Evolutionary conservation across 371 early-diverging fungal species (phyloP).

Genomic region (Parasitella parasitica): DNA sequence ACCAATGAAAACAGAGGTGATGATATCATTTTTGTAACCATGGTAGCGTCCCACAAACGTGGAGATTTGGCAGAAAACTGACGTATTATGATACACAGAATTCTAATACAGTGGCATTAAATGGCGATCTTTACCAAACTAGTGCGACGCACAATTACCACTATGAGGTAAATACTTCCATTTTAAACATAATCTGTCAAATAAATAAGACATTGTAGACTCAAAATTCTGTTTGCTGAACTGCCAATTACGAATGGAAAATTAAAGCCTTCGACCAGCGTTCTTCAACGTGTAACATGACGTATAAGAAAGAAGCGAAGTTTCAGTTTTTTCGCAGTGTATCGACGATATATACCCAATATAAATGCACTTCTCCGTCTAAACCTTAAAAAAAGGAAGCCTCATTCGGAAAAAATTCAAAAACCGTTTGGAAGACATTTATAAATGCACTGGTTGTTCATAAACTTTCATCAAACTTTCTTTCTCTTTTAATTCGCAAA

Average conservation of each 20-base stretch:
- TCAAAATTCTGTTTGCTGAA: too few species aligned
- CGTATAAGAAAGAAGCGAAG: neutral
- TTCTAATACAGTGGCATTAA: neutral
- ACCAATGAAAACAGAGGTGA: neutral
- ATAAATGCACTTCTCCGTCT: neutral
- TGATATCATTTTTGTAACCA: neutral
- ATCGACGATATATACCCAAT: neutral
- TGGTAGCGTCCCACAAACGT: neutral
- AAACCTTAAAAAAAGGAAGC: neutral
- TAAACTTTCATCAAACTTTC: neutral
- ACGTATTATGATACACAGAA: neutral
- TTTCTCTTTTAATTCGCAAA: neutral
- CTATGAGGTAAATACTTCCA: neutral
- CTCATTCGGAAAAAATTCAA: conserved; percentile 10
- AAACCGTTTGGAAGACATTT: neutral
- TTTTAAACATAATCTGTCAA: neutral
- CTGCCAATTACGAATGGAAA: neutral
- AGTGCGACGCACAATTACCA: neutral
- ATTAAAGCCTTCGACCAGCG: neutral
- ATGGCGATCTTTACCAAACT: neutral
- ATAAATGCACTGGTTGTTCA: neutral
- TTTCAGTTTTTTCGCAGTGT: neutral
- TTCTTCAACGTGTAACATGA: neutral
- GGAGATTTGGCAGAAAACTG: neutral
- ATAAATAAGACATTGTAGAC: too few species aligned